Conservation (phyloP, 2,329 filamentous ascomycete genomes). For the Metarhizium rileyi region DNA sequence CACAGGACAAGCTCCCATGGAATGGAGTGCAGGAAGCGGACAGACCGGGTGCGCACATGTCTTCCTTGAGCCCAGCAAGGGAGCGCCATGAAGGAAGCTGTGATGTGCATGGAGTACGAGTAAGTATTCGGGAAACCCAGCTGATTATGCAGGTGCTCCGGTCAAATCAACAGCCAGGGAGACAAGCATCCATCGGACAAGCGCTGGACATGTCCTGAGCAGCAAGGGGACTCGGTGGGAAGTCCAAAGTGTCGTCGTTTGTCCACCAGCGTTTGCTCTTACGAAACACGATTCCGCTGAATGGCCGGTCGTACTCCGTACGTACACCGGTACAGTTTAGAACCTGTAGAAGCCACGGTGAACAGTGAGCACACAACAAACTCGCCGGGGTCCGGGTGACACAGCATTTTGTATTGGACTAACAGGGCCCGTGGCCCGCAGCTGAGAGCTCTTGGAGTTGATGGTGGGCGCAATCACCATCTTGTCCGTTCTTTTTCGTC, state of each 20-base stretch:
- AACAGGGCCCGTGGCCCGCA: background rate
- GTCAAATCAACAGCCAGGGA: background rate
- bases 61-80: background rate
- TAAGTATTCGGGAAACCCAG: background rate
- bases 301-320: too few species aligned
- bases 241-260: too few species aligned
- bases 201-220: background rate
- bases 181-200: background rate
- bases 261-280: too few species aligned
- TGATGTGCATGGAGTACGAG: too few species aligned
- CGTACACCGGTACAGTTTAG: background rate
- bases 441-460: background rate
- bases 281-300: too few species aligned
- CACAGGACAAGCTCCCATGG: background rate
- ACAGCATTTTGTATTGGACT: background rate
- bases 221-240: too few species aligned
- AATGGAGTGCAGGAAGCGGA: conserved; percentile 7
- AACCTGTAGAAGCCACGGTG: background rate
- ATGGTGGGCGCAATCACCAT: background rate
- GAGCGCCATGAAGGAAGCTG: background rate
- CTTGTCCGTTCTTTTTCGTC: too few species aligned
- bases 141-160: background rate
- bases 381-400: background rate
- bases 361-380: background rate
- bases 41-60: background rate